A percentile compares a stretch with the other conserved stretches of the same genome.
Evolutionary conservation across 1,139 yeast genomes (phyloP).

Genomic region (Yamadazyma songkhlaensis): DNA sequence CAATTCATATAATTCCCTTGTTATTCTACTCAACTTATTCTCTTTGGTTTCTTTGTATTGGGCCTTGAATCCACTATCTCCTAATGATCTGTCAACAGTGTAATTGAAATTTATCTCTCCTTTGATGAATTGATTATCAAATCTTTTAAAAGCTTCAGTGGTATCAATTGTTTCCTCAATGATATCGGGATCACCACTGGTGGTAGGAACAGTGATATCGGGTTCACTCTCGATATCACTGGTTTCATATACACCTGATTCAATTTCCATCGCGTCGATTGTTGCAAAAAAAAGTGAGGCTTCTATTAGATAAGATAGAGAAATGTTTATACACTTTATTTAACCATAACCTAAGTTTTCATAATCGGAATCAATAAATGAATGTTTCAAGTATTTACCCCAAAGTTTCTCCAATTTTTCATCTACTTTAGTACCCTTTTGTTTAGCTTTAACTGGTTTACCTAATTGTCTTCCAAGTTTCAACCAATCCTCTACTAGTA

Average conservation of each 20-base stretch:
- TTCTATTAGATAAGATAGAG: background rate
- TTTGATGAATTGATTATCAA: slow-evolving; percentile 15
- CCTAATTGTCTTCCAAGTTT: slow-evolving; percentile 54
- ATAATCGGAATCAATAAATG: slow-evolving; percentile 65
- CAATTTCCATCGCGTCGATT: slow-evolving; percentile 1
- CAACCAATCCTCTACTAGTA: slow-evolving; percentile 62
- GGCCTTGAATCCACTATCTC: slow-evolving; percentile 26
- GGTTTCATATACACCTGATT: slow-evolving; percentile 45
- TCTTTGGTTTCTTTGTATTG: slow-evolving; percentile 34
- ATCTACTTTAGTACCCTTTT: slow-evolving; percentile 1
- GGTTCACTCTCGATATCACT: slow-evolving; percentile 42
- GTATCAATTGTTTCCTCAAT: slow-evolving; percentile 19
- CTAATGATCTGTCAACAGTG: slow-evolving; percentile 17
- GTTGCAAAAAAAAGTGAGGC: background rate
- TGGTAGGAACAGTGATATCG: background rate
- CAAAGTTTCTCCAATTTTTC: slow-evolving; percentile 32
- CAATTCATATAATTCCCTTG: slow-evolving; percentile 38
- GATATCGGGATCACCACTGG: slow-evolving; percentile 13
- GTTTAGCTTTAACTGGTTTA: slow-evolving; percentile 25
- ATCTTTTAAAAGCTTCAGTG: slow-evolving; percentile 17
- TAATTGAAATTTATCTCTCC: slow-evolving; percentile 39
- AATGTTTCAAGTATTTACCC: slow-evolving; percentile 44
- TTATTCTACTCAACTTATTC: slow-evolving; percentile 45
- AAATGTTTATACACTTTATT: background rate
- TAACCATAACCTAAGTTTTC: slow-evolving; percentile 44